These are phyloP conservation scores for Prasinococcaceae sp. DNA, from an alignment of 139 green algal genomes.

Conservation along the genomic window DNA sequence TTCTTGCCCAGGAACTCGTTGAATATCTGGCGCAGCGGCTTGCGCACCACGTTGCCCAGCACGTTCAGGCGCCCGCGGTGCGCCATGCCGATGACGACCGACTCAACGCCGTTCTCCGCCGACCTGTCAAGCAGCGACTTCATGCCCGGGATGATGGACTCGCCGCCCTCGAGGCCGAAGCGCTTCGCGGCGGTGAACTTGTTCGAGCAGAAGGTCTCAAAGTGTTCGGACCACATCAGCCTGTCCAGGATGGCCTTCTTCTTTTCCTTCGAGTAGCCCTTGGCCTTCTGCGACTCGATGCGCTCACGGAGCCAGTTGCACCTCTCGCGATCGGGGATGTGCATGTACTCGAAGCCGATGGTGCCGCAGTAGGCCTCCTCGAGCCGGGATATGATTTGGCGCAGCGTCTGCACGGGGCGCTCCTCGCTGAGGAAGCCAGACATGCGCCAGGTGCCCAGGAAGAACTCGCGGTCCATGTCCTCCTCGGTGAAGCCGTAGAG, in stretches of 20 bases:
- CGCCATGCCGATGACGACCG: slow-evolving; percentile 71
- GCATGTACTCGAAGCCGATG: slow-evolving; percentile 97
- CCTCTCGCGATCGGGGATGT: slow-evolving; percentile 78
- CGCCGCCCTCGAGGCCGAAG: slow-evolving; percentile 55
- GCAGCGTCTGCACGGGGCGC: slow-evolving; percentile 58
- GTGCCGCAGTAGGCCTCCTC: slow-evolving; percentile 75
- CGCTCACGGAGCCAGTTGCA: slow-evolving; percentile 87
- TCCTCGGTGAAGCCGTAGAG: slow-evolving; percentile 85
- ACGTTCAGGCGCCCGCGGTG: slow-evolving; percentile 82
- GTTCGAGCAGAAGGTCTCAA: slow-evolving; percentile 91
- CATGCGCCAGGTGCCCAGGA: slow-evolving; percentile 69
- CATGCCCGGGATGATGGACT: slow-evolving; percentile 88
- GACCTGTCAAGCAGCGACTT: slow-evolving; percentile 81
- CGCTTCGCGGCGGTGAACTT: slow-evolving; percentile 55
- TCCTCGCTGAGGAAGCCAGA: slow-evolving; percentile 78
- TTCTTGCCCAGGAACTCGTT: slow-evolving; percentile 74
- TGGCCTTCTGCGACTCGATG: slow-evolving; percentile 20
- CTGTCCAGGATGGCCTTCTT: slow-evolving; percentile 82
- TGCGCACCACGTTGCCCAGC: slow-evolving; percentile 94
- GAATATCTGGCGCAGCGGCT: slow-evolving; percentile 93
- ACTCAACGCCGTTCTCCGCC: slow-evolving; percentile 72
- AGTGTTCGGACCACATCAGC: slow-evolving; percentile 83
- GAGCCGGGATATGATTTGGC: slow-evolving; percentile 71
- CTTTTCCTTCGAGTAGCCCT: slow-evolving; percentile 24
- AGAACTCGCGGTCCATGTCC: slow-evolving; percentile 95